Evolutionary conservation across 257 asterid species (phyloP), one percentile per base, ranked within the genome.

Genomic region (Solanum sejunctum): DNA sequence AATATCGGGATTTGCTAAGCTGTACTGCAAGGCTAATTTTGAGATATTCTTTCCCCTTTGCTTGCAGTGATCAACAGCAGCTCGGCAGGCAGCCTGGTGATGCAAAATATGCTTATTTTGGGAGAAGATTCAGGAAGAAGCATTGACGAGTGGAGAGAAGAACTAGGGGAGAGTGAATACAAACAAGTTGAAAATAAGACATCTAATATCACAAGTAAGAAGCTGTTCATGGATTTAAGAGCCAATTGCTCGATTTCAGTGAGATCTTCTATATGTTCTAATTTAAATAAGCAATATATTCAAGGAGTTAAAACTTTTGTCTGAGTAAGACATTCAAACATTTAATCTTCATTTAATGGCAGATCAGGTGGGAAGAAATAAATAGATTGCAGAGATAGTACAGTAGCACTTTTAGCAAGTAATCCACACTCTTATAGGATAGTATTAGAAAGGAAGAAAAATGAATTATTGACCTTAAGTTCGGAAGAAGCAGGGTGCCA

Each of bases 401-500:
- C 47, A 77, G 57, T 1, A 51, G 47, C 15, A 77, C 47, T 9
- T 26, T 51, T 77, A 51, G 28, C 49, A 77, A 77, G 58, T 26
- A 77, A 51, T 17, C 26, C 26, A 51, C 12, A 13, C 64, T 77
- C 82, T 77, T 51, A 77, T 9, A 36, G 26, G 64, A 77, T 52
- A 77, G 45, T 77, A 28, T 52, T 21, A 28, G n/a, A 70, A 36
- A 66, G 13, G 63, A n/a, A 75, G 80, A 77, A 26, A 57, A 28
- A 28, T 21, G 7, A 18, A 83, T 18, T 51, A 56, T 26, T 56
- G 60, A 95, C 99, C 99, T 94, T 92, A 84, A 97, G 95, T 85
- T 95, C 95, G 18, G 94, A 90, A 63, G 97, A 85, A 85, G 99
- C 98, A 83, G 99, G 99, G 89, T 95, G 98, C 99, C 99, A 97